A percentile compares a stretch with the other conserved stretches of the same genome.
These are phyloP conservation scores for Trametes coccinea DNA, from an alignment of 768 basidiomycete genomes.

Conservation along the genomic window DNA sequence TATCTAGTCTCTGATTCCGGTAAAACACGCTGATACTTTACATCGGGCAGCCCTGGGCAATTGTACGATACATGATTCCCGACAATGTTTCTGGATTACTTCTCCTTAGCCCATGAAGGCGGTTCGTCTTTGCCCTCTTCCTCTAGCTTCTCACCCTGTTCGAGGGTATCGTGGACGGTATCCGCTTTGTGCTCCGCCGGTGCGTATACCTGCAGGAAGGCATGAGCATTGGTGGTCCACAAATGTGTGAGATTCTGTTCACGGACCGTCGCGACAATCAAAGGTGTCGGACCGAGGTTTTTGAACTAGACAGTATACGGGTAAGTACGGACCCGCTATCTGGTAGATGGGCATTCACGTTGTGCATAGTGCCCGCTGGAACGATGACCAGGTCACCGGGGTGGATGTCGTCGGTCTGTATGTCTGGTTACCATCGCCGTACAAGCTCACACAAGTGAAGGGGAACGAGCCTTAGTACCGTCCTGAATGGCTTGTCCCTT, in stretches of 20 bases:
- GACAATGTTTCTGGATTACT: neutral
- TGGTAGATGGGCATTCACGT: conserved; percentile 19
- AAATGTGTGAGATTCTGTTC: no score
- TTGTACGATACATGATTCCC: neutral
- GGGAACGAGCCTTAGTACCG: neutral
- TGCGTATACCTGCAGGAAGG: conserved; percentile 26
- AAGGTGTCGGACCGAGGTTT: conserved; percentile 29
- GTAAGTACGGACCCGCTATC: neutral
- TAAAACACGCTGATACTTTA: no score
- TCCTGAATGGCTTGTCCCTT: conserved; percentile 30
- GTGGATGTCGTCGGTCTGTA: conserved; percentile 20
- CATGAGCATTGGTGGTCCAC: neutral
- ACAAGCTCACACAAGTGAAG: no score
- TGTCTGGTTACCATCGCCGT: neutral
- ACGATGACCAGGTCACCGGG: conserved; percentile 32
- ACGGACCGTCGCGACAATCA: conserved; percentile 31
- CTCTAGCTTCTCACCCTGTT: conserved; percentile 31
- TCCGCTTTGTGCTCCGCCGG: conserved; percentile 33
- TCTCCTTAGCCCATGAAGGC: conserved; percentile 28
- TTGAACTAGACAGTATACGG: conserved; percentile 24
- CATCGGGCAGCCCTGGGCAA: no score
- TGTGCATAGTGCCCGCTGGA: conserved; percentile 31
- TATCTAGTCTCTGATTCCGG: no score
- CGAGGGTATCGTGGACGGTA: conserved; percentile 29
- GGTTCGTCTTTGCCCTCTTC: conserved; percentile 33